Evolutionary conservation across 257 asterid genomes (phyloP).

Genomic region (Henckelia pumila): DNA sequence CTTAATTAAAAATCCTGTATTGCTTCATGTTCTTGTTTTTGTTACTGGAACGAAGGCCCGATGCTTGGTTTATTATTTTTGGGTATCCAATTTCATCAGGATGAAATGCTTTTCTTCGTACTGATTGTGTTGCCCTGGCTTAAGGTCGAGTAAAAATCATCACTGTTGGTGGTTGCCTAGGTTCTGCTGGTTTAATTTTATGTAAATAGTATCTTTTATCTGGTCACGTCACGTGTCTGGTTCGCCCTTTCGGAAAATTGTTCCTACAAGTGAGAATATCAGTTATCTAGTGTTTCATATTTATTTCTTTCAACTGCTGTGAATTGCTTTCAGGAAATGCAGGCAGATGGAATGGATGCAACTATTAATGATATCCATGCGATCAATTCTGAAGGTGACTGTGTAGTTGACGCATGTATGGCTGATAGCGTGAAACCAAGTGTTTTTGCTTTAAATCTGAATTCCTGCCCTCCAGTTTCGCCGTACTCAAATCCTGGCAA

Average conservation of each 20-base stretch:
- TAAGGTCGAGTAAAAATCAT: neutral
- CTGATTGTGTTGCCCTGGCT: neutral
- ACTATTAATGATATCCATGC: slow-evolving; percentile 30
- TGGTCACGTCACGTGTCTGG: neutral
- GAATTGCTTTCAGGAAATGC: slow-evolving; percentile 43
- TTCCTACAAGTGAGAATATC: neutral
- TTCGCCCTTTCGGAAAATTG: neutral
- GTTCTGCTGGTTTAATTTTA: neutral
- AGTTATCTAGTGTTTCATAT: neutral
- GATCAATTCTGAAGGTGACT: slow-evolving; percentile 20
- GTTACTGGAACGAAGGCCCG: neutral
- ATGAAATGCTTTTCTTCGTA: neutral
- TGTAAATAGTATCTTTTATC: neutral
- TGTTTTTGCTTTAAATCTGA: slow-evolving; percentile 37
- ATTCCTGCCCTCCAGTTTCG: slow-evolving; percentile 47
- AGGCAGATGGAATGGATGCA: slow-evolving; percentile 33
- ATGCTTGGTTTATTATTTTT: neutral
- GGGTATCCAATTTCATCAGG: neutral
- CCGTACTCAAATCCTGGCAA: slow-evolving; percentile 30
- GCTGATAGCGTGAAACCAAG: slow-evolving; percentile 24
- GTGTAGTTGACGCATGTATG: slow-evolving; percentile 29
- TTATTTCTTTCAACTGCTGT: slow-evolving; percentile 22
- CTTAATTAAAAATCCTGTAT: neutral
- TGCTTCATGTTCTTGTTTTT: neutral
- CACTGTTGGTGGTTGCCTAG: neutral